These are phyloP conservation scores for Pterocarpus macrocarpus DNA, from an alignment of 306 rosid genomes.

Conservation along the genomic window DNA sequence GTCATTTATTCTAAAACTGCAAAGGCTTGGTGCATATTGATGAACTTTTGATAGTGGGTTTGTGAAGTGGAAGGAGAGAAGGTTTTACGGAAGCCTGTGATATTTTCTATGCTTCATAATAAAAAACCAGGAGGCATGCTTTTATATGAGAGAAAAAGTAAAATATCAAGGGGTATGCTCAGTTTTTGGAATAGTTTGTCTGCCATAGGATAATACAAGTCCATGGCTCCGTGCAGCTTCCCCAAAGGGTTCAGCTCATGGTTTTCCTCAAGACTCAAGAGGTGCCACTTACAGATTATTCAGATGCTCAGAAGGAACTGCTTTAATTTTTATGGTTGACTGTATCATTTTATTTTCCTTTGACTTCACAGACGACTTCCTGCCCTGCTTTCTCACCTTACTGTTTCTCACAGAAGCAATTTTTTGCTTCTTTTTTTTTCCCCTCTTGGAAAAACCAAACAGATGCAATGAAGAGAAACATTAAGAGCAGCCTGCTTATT, in stretches of 20 bases:
- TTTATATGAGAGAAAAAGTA: background rate
- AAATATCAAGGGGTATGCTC: background rate
- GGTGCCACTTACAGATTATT: background rate
- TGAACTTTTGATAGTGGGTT: conserved; percentile 17
- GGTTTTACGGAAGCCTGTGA: background rate
- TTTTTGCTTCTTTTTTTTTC: background rate
- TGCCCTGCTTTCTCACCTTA: background rate
- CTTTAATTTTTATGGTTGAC: conserved; percentile 3
- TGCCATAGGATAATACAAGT: background rate
- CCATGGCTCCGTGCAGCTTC: background rate
- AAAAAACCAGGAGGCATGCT: background rate
- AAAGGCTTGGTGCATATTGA: conserved; percentile 1
- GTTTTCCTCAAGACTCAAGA: background rate
- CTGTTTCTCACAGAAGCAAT: background rate
- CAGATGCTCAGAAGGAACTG: background rate
- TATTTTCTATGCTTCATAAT: background rate
- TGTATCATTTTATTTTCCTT: background rate
- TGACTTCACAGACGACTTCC: background rate
- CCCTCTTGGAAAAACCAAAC: background rate
- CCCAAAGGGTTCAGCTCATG: too few species aligned
- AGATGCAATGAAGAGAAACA: background rate
- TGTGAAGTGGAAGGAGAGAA: conserved; percentile 5
- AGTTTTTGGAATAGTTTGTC: background rate
- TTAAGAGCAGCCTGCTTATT: background rate
- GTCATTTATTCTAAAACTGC: conserved; percentile 8